phyloP scores from a whole-genome alignment of 495 filamentous ascomycete species.

The Parmelia sp. region DNA sequence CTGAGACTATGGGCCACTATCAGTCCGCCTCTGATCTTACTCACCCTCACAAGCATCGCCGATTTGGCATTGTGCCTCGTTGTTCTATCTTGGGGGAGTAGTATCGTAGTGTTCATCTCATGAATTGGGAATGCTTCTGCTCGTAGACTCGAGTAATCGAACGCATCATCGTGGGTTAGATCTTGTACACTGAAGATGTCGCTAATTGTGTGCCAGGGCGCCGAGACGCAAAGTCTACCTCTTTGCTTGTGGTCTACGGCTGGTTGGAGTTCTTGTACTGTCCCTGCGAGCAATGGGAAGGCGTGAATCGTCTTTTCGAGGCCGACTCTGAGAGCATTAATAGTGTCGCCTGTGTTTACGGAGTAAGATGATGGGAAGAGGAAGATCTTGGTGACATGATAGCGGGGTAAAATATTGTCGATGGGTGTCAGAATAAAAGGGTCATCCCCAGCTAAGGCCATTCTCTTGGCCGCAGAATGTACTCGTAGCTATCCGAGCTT shows the following conservation, averaged over 20 bases:
- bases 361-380: not conserved
- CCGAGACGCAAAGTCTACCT: not conserved
- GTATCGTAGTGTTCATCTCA: not conserved
- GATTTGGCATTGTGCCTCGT: not conserved
- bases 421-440: not conserved
- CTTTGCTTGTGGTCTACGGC: not conserved
- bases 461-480: too few species aligned
- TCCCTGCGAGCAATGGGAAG: not conserved
- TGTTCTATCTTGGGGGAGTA: not conserved
- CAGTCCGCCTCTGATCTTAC: not conserved
- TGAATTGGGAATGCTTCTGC: not conserved
- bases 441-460: not conserved
- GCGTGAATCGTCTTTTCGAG: not conserved
- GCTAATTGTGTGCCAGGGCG: not conserved
- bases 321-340: not conserved
- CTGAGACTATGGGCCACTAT: not conserved
- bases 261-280: not conserved
- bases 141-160: not conserved
- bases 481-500: too few species aligned
- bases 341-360: not conserved
- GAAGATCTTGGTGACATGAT: not conserved
- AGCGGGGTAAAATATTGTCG: not conserved
- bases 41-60: not conserved
- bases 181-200: not conserved
- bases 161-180: not conserved